Percentiles rank a stretch among this genome's conserved stretches.
phyloP scores from a whole-genome alignment of 768 basidiomycete species.

The Lentinula raphanica region DNA sequence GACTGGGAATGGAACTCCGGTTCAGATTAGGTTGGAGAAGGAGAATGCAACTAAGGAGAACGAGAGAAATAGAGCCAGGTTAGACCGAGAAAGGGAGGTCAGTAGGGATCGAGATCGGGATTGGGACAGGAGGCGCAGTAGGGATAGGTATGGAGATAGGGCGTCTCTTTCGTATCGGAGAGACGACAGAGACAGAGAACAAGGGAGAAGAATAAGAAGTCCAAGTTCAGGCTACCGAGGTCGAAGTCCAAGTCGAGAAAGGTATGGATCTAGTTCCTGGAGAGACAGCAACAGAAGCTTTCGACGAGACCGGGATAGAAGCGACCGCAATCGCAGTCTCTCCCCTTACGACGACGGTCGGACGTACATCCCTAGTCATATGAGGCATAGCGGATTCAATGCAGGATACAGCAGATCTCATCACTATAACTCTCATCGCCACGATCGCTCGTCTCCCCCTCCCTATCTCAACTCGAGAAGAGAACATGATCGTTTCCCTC shows the following conservation, averaged over 20 bases:
- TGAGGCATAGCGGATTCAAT: not conserved
- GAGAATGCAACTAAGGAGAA: not conserved
- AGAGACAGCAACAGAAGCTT: not conserved
- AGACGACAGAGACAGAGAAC: constrained; percentile 11
- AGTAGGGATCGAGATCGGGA: constrained; percentile 10
- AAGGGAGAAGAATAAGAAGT: not conserved
- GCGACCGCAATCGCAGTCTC: not conserved
- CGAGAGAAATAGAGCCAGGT: constrained; percentile 3
- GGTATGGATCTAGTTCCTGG: not conserved
- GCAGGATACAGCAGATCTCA: not conserved
- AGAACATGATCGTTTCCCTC: not conserved
- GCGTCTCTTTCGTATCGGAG: not conserved
- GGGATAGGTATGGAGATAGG: constrained; percentile 5
- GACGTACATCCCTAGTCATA: constrained; percentile 2
- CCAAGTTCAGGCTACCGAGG: not conserved
- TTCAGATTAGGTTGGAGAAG: constrained; percentile 5
- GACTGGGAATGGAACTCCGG: not conserved
- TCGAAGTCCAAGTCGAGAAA: not conserved
- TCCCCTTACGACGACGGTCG: constrained; percentile 3
- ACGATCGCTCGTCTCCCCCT: constrained; percentile 5
- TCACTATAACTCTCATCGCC: constrained; percentile 10
- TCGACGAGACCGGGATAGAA: not conserved
- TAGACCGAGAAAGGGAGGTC: constrained; percentile 5
- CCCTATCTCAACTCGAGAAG: not conserved
- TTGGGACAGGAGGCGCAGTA: constrained; percentile 11